Evolutionary conservation across 805 yeast genomes (phyloP), one percentile per base, ranked within the genome.

Genomic region (Yueomyces sp.): DNA sequence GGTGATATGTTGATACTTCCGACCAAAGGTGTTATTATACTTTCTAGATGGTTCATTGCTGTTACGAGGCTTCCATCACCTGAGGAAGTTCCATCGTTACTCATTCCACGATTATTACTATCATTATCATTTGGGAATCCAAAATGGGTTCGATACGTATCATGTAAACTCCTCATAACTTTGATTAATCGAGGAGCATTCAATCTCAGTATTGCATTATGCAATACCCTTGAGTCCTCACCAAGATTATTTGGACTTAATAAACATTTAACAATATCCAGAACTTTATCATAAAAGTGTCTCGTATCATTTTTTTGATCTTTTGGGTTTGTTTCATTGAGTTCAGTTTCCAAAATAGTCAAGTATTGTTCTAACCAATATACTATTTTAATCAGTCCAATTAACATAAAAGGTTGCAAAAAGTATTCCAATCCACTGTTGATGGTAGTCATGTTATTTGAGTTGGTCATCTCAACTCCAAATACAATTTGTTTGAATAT

Each of bases 381-480:
- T 58, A 76, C 54, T 2, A 78, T 72, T n/a, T 75, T 73, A 4
- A 74, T 63, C 33, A 78, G 54, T 9, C 80, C 72, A 5, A 73
- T 66, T 2, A 83, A 67, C 49, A 90, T 66, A 49, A 85, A 83
- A 2, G 85, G 82, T 53, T 88, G 95, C 39, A 83, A 67, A 51
- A 90, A 82, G 54, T 88, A 86, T 54, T 88, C 96, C 34, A 90
- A 66, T 0, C 96, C 96, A 44, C 83, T 84, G 40, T 70, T 71
- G 37, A 86, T 66, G 4, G 77, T 72, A 3, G 78, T 79, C 7
- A 71, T 57, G 49, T 77, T 81, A 3, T 85, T 67, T 11, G 75
- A 62, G 1, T 74, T 76, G 28, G 70, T 60, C 4, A 49, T 42
- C 27, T 72, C 70, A 41, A 76, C 68, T 1, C 94, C 84, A 12